A percentile compares a stretch with the other conserved stretches of the same genome.
These are phyloP conservation scores for Pythium folliculosum DNA, from an alignment of 352 stramenopile genomes.

Conservation along the genomic window DNA sequence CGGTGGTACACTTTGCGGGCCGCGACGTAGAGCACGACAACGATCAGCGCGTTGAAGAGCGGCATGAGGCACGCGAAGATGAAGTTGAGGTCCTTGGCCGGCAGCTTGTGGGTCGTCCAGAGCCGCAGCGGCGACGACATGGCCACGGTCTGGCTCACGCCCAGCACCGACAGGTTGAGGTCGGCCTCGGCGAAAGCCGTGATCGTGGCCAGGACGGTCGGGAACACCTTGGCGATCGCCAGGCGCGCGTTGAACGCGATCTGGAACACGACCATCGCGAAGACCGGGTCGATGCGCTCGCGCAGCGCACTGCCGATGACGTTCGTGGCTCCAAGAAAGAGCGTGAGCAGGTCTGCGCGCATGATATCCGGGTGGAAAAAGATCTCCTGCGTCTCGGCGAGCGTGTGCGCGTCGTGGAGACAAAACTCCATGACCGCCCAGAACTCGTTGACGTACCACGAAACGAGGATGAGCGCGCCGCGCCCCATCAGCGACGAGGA, in stretches of 20 bases:
- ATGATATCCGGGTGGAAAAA: slow-evolving; percentile 3
- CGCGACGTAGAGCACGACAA: slow-evolving; percentile 15
- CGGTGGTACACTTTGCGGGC: slow-evolving; percentile 28
- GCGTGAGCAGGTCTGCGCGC: slow-evolving; percentile 33
- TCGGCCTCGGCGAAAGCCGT: slow-evolving; percentile 14
- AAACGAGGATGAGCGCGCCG: slow-evolving; percentile 37
- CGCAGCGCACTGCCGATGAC: slow-evolving; percentile 5
- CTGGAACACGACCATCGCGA: slow-evolving; percentile 19
- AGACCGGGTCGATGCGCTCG: slow-evolving; percentile 15
- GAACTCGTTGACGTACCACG: slow-evolving; percentile 44
- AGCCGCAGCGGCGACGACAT: slow-evolving; percentile 30
- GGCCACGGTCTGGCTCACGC: slow-evolving; percentile 13
- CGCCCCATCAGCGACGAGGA: slow-evolving; percentile 39
- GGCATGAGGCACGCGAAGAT: slow-evolving; percentile 11
- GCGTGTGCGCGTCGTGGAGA: slow-evolving; percentile 21
- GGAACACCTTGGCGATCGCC: background rate
- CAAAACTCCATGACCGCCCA: slow-evolving; percentile 46
- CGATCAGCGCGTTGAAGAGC: slow-evolving; percentile 7
- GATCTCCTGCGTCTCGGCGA: background rate
- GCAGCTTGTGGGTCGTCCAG: slow-evolving; percentile 22
- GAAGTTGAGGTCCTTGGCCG: background rate
- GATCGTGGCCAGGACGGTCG: slow-evolving; percentile 20
- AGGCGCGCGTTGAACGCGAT: slow-evolving; percentile 2
- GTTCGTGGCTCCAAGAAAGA: slow-evolving; percentile 33
- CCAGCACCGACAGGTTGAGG: background rate